These are phyloP conservation scores for Solanum habrochaites DNA, from an alignment of 257 asterid species.

Conservation along the genomic window DNA sequence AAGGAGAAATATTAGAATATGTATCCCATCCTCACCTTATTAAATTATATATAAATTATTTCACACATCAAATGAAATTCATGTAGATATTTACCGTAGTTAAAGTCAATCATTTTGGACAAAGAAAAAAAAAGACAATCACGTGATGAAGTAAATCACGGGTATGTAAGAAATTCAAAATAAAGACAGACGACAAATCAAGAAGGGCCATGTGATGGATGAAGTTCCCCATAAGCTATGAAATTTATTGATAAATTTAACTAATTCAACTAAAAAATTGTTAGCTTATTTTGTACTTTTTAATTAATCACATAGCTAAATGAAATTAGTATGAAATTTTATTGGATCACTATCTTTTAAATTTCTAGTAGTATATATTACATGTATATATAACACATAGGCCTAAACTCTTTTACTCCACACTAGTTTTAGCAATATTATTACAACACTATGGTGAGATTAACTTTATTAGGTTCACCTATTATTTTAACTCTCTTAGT, in stretches of 20 bases:
- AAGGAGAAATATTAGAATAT: not conserved
- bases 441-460: not conserved
- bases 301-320: not conserved
- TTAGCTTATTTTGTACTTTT: too few species aligned
- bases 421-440: not conserved
- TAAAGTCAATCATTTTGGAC: not conserved
- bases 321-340: not conserved
- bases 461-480: not conserved
- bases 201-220: not conserved
- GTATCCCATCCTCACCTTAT: not conserved
- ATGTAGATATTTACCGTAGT: not conserved
- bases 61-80: not conserved
- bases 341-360: too few species aligned
- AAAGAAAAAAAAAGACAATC: not conserved
- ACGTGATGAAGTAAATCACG: not conserved
- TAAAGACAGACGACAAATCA: not conserved
- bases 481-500: not conserved
- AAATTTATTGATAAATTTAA: too few species aligned
- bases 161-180: not conserved
- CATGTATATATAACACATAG: not conserved
- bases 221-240: not conserved
- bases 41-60: too few species aligned
- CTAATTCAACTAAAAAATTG: not conserved
- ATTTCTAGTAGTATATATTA: not conserved
- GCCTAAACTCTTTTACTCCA: not conserved